phyloP scores from a whole-genome alignment of 2,329 filamentous ascomycete species.

The Tympanopsis confertula region DNA sequence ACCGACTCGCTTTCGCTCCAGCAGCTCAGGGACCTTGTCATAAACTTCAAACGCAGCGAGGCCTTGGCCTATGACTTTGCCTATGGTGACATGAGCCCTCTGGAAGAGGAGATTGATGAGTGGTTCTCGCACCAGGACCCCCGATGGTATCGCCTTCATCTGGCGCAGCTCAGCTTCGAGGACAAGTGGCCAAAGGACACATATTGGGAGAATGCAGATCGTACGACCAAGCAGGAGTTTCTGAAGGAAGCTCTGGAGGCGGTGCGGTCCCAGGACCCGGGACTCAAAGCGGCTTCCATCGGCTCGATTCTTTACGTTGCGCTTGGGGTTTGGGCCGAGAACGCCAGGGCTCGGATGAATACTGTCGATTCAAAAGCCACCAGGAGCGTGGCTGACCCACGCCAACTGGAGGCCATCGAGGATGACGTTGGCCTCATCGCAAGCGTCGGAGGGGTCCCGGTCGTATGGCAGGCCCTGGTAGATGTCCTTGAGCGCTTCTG shows the following conservation, averaged over 20 bases:
- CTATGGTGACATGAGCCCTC: slow-evolving; percentile 60
- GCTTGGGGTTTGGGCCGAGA: slow-evolving; percentile 60
- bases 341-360: slow-evolving; percentile 35
- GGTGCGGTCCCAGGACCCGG: slow-evolving; percentile 30
- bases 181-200: slow-evolving; percentile 47
- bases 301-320: slow-evolving; percentile 49
- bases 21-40: slow-evolving; percentile 62
- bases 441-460: slow-evolving; percentile 34
- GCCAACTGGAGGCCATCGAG: slow-evolving; percentile 48
- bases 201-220: slow-evolving; percentile 53
- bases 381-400: slow-evolving; percentile 36
- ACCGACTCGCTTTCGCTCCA: slow-evolving; percentile 64
- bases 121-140: slow-evolving; percentile 91
- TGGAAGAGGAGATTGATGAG: slow-evolving; percentile 86
- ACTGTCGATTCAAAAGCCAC: slow-evolving; percentile 24
- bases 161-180: slow-evolving; percentile 67
- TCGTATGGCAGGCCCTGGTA: slow-evolving; percentile 38
- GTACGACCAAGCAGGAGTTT: slow-evolving; percentile 43
- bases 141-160: slow-evolving; percentile 69
- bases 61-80: slow-evolving; percentile 74
- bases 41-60: slow-evolving; percentile 60
- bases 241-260: slow-evolving; percentile 37
- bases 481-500: slow-evolving; percentile 39
- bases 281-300: slow-evolving; percentile 37
- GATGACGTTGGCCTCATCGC: slow-evolving; percentile 37